Evolutionary conservation across 371 early-diverging fungal species (phyloP).

Genomic region (Circinella umbellata): DNA sequence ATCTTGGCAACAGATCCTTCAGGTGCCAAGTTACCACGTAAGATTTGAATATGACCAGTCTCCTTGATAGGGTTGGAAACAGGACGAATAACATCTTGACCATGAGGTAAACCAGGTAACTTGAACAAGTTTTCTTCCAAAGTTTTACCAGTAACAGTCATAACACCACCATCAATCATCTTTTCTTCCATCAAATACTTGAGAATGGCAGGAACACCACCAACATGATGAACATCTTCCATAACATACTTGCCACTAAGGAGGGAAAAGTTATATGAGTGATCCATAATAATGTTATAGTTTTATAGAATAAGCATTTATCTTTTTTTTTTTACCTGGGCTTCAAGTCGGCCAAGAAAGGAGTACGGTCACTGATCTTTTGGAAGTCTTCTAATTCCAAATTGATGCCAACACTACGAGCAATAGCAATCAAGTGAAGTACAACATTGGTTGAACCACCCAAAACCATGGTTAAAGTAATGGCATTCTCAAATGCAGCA

Average conservation of each 20-base stretch:
- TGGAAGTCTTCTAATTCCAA: slow-evolving; percentile 94
- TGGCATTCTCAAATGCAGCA: slow-evolving; percentile 93
- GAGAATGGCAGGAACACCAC: slow-evolving; percentile 88
- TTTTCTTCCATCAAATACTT: slow-evolving; percentile 82
- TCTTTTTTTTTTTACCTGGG: slow-evolving; percentile 61
- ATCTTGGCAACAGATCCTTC: slow-evolving; percentile 98
- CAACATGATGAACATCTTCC: slow-evolving; percentile 82
- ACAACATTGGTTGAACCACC: slow-evolving; percentile 98
- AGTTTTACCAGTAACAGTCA: slow-evolving; percentile 91
- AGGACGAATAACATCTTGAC: slow-evolving; percentile 89
- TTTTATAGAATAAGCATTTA: neutral
- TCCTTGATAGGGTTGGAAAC: slow-evolving; percentile 89
- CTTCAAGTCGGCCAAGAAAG: slow-evolving; percentile 96
- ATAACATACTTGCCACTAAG: slow-evolving; percentile 83
- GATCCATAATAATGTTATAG: neutral
- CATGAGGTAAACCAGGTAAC: slow-evolving; percentile 70
- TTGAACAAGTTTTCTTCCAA: slow-evolving; percentile 78
- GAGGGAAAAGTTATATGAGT: neutral
- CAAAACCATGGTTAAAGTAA: slow-evolving; percentile 87
- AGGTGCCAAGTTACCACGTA: slow-evolving; percentile 95
- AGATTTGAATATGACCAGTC: slow-evolving; percentile 92
- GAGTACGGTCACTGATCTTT: slow-evolving; percentile 82
- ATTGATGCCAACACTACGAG: slow-evolving; percentile 78
- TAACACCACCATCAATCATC: slow-evolving; percentile 72
- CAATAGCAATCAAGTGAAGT: slow-evolving; percentile 94